phyloP scores from a whole-genome alignment of 164 flowering plant species.

The Chloranthus sessilifolius region DNA sequence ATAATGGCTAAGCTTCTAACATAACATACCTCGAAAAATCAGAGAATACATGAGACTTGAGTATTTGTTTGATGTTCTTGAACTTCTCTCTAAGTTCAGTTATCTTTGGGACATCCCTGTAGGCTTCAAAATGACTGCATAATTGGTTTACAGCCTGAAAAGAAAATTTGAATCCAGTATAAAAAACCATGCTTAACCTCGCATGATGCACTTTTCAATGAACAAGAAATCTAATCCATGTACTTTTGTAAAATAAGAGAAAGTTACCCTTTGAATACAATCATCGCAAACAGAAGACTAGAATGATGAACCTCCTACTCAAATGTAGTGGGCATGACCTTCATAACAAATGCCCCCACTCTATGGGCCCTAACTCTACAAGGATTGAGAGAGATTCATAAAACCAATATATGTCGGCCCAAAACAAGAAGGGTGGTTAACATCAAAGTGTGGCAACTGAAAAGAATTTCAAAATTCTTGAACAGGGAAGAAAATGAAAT shows the following conservation, averaged over 20 bases:
- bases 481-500: no score
- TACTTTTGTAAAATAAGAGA: no score
- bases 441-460: no score
- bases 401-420: no score
- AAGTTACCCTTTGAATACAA: no score
- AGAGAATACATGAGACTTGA: slow-evolving; percentile 94
- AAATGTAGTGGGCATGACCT: neutral
- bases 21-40: slow-evolving; percentile 85
- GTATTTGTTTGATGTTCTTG: slow-evolving; percentile 91
- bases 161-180: slow-evolving; percentile 5
- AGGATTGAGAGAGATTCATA: no score
- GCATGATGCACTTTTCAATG: neutral
- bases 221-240: no score
- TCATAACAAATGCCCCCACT: no score
- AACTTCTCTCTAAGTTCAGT: slow-evolving; percentile 92
- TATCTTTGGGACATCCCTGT: slow-evolving; percentile 88
- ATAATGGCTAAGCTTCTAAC: slow-evolving; percentile 1
- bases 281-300: neutral
- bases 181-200: slow-evolving; percentile 8
- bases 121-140: slow-evolving; percentile 97
- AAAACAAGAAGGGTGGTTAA: no score
- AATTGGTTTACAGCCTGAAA: slow-evolving; percentile 96
- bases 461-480: no score
- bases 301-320: no score
- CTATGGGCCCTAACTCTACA: no score